A percentile compares a stretch with the other conserved stretches of the same genome.
Conservation (phyloP, 305 asterid species). For the Caryopteris hybrid region DNA sequence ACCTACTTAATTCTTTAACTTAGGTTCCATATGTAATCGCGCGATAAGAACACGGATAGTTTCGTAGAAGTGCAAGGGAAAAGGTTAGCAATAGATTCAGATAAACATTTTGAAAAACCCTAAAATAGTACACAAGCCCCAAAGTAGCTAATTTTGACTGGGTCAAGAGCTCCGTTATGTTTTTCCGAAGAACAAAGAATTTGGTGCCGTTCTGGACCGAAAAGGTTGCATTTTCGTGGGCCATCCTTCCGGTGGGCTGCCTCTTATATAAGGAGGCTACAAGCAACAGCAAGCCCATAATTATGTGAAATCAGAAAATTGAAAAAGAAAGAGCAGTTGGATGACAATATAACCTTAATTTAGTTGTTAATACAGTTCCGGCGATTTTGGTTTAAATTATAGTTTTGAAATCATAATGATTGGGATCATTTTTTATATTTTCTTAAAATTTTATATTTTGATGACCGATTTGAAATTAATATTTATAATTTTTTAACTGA, state of each 20-base stretch:
- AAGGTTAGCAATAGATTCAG: not conserved
- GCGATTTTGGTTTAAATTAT: too few species aligned
- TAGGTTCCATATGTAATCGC: not conserved
- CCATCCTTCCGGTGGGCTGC: not conserved
- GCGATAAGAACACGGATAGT: not conserved
- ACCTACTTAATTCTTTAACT: slow-evolving; percentile 6
- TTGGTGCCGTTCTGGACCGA: too few species aligned
- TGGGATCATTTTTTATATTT: too few species aligned
- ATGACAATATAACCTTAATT: too few species aligned
- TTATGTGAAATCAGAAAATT: not conserved
- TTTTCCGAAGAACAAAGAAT: too few species aligned
- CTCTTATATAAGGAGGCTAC: not conserved
- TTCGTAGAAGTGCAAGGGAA: not conserved
- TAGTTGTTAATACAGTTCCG: too few species aligned
- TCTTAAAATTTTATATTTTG: too few species aligned
- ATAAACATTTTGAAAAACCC: slow-evolving; percentile 13
- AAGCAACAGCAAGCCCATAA: not conserved
- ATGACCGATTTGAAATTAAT: too few species aligned
- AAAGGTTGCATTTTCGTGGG: not conserved
- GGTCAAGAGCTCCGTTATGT: not conserved
- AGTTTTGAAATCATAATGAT: too few species aligned
- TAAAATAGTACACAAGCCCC: slow-evolving; percentile 2
- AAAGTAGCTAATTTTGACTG: slow-evolving; percentile 22
- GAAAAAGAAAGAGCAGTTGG: too few species aligned
- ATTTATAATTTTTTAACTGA: too few species aligned